Percentiles rank a stretch among this genome's conserved stretches.
Conservation (phyloP, 2,329 filamentous ascomycete species). For the Neoarthrinium moseri region DNA sequence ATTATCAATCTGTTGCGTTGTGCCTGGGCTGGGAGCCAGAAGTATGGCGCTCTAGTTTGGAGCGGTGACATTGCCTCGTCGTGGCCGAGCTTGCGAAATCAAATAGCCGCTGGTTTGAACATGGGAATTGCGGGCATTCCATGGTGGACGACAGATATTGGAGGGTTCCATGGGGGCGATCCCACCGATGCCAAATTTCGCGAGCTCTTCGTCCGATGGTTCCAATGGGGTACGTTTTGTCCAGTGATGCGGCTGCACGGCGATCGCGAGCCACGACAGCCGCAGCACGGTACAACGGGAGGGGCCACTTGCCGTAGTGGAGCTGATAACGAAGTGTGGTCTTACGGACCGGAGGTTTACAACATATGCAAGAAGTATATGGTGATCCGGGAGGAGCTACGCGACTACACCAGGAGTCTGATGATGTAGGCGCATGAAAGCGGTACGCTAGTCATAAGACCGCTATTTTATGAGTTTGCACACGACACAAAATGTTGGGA, state of each 20-base stretch:
- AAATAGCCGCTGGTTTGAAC: conserved; percentile 63
- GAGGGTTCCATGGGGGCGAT: conserved; percentile 66
- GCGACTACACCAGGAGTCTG: conserved; percentile 55
- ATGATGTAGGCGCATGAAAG: conserved; percentile 61
- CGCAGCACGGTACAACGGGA: conserved; percentile 31
- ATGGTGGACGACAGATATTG: conserved; percentile 72
- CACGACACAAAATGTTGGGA: conserved; percentile 52
- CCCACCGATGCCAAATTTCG: conserved; percentile 54
- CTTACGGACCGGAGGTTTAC: conserved; percentile 60
- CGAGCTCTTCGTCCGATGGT: conserved; percentile 66
- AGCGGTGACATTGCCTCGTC: conserved; percentile 65
- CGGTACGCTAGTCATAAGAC: conserved; percentile 60
- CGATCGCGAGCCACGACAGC: conserved; percentile 56
- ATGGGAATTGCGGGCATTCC: conserved; percentile 64
- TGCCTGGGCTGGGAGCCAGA: conserved; percentile 56
- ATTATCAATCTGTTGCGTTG: conserved; percentile 52
- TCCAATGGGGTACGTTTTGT: conserved; percentile 67
- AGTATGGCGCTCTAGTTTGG: conserved; percentile 66
- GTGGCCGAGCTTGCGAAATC: conserved; percentile 58
- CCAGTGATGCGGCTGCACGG: conserved; percentile 68
- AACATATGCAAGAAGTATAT: conserved; percentile 61
- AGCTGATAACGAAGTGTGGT: conserved; percentile 64
- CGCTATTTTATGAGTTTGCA: conserved; percentile 65
- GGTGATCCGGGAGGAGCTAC: conserved; percentile 53
- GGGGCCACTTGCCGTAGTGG: conserved; percentile 45